Evolutionary conservation across 192 early-diverging fungal species (phyloP).

Genomic region (Linnemannia exigua): DNA sequence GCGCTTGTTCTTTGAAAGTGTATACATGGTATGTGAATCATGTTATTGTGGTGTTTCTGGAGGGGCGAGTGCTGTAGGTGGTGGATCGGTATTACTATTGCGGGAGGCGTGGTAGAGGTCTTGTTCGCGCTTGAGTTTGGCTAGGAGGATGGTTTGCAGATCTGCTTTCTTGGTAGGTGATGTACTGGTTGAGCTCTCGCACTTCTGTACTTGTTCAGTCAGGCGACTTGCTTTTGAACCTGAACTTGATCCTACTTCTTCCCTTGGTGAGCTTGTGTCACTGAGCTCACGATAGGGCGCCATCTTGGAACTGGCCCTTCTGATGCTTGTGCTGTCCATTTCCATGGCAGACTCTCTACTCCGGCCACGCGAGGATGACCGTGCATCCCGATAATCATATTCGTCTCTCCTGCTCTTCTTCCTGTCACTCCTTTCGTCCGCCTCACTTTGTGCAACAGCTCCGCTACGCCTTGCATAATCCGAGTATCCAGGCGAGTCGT

Average conservation of each 20-base stretch:
- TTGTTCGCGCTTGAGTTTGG: slow-evolving; percentile 23
- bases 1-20: not conserved
- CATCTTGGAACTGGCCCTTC: not conserved
- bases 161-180: not conserved
- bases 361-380: not conserved
- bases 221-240: not conserved
- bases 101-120: slow-evolving; percentile 12
- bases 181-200: not conserved
- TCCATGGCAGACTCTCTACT: not conserved
- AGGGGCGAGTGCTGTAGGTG: too few relatives aligned
- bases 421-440: not conserved
- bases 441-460: not conserved
- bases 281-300: not conserved
- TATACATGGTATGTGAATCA: not conserved
- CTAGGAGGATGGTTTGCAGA: slow-evolving; percentile 5
- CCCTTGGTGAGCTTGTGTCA: not conserved
- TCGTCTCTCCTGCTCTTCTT: not conserved
- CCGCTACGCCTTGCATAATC: not conserved
- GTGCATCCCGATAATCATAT: not conserved
- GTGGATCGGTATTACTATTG: not conserved
- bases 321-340: not conserved
- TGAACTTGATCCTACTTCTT: not conserved
- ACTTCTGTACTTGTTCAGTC: not conserved
- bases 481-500: not conserved
- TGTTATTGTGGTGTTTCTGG: too few relatives aligned